Evolutionary conservation across 2,329 filamentous ascomycete species (phyloP), one percentile per base, ranked within the genome.

Genomic region (Lecanicillium sp.): DNA sequence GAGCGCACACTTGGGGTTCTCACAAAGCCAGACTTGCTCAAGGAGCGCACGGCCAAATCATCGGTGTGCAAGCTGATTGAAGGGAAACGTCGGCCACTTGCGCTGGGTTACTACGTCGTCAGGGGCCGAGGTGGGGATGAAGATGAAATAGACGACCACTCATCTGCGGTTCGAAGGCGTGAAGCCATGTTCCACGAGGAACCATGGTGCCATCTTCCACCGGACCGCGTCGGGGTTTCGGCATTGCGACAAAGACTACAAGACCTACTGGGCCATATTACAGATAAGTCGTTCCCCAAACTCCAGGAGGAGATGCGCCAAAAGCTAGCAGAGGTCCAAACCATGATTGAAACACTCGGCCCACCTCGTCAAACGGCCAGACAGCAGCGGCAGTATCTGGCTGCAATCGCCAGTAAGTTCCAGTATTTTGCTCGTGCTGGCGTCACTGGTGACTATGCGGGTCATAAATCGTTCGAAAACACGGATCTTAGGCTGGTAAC

Each of bases 21-120:
- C 1, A 72, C 68, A 0, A 71, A 72, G 44, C 63, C 65, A 0
- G 67, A 72, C 39, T 53, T 65, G 1, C 57, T 69, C 29, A 19
- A 28, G 4, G 49, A 54, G 29, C 32, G 33, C 0, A 50, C 44
- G 11, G 50, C 43, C 0, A 43, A 51, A 1, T 37, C 37, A 4
- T 43, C 40, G 5, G 41, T 44, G 2, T 42, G 45, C 28, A 37
- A 44, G 8, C 33, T 54, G 0, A n/a, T 54, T 1, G 17, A 30
- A 2, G 48, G 50, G 4, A 41, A 46, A n/a, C 36, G 44, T 2
- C 42, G 44, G 8, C 44, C 40, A 1, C 42, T 53, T 2, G 42
- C 44, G 4, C 42, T 54, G 4, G 50, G 52, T 0, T 54, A 53
- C 35, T 45, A 50, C 31, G 17, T 52, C 2, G 47, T 54, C 17